Conservation (phyloP, 495 filamentous ascomycete species). For the Aspergillus coremiiformis region DNA sequence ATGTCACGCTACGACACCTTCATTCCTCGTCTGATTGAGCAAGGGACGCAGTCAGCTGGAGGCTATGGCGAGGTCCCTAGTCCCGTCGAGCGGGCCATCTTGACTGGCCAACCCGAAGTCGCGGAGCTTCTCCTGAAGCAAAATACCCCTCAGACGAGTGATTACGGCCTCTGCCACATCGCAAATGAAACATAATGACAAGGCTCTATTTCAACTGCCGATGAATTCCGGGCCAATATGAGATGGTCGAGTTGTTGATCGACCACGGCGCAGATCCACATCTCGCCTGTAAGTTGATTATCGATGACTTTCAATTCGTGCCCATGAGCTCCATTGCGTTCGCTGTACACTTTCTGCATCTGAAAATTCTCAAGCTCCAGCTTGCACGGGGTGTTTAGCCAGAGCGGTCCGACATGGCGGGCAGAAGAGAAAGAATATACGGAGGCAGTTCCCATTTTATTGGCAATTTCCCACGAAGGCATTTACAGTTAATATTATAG, state of each 20-base stretch:
- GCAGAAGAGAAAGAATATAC: too few relatives aligned
- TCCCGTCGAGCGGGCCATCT: background rate
- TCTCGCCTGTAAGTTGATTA: background rate
- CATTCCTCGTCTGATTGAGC: background rate
- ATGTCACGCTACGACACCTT: background rate
- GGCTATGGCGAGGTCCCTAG: background rate
- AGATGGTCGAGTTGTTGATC: constrained; percentile 2
- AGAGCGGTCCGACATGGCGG: too few relatives aligned
- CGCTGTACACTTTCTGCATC: background rate
- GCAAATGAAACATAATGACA: background rate
- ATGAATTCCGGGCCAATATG: background rate
- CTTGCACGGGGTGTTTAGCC: too few relatives aligned
- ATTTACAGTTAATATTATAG: too few relatives aligned
- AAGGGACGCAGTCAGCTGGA: background rate
- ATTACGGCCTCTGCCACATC: background rate
- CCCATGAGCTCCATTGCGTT: constrained; percentile 8
- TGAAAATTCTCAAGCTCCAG: background rate
- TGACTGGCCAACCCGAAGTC: background rate
- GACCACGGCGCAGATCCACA: background rate
- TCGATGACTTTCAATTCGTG: background rate
- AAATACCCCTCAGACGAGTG: background rate
- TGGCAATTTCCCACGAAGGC: too few relatives aligned
- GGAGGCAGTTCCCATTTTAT: too few relatives aligned
- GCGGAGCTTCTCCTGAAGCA: background rate
- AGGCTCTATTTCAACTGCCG: background rate